Evolutionary conservation across 2,329 filamentous ascomycete genomes (phyloP), one percentile per base, ranked within the genome.

Genomic region (Fusarium poae): DNA sequence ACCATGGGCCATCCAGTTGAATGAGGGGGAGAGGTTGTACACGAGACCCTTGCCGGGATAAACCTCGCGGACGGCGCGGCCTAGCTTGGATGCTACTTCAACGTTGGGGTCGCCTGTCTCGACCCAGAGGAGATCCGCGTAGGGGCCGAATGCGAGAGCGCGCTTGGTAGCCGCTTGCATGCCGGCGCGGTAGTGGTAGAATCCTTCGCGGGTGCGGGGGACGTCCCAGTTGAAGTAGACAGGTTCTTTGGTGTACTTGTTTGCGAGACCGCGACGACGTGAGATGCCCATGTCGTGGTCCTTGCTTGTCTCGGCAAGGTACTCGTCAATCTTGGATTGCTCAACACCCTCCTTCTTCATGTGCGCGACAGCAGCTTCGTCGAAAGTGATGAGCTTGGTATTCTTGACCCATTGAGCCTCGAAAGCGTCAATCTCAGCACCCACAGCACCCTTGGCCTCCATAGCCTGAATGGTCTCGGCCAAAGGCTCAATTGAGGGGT

Each of bases 1-100:
- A 30, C 95, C 96, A 77, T 98, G 94, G 13, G 89, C 89, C 89
- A 97, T 96, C 96, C 96, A 99, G 85, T 99, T 98, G 86, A 99
- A 99, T 11, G 93, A 97, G 1, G 96, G 96, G 6, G 91, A 94
- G 3, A 99, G 87, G 82, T 99, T 99, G 83, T 99, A 99, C 1
- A 98, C 95, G 25, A 99, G 87, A 35, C 92, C 92, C 86, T 98
- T 98, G 64, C 88, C 89, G 0, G 94, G 93, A 74, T 88, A 84
- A 5, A 81, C 83, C 0, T 83, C 80, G 56, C 92, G 89, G 64
- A 99, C 96, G 45, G 93, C 88, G 13, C 87, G 86, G 15, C 92
- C 92, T 52, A 99, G 93, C 51, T 86, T 84, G 5, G 86, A 83
- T 0, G 93, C 93, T 34, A 97, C 92, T 51, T 88, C 80, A 13